Evolutionary conservation across 116 monocot species (phyloP), one percentile per base, ranked within the genome.

Genomic region (Dioscorea cayenensis): DNA sequence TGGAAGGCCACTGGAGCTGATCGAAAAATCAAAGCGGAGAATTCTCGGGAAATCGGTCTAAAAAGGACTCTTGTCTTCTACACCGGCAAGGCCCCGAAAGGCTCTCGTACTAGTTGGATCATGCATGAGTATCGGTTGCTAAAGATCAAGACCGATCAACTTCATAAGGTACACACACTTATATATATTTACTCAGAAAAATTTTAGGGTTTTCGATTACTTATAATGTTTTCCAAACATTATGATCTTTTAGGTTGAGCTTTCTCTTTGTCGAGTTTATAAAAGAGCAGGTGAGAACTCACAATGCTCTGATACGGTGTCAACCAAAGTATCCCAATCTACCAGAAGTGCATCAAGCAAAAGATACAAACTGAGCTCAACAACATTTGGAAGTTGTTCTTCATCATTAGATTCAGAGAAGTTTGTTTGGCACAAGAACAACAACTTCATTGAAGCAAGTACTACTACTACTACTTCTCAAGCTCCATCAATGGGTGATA

Each of bases 1-100:
- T 90, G 90, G 90, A 90, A 90, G 79, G 90, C 90, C 9, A 90
- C 90, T 27, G 90, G 90, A 28, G 90, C 90, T 4, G 90, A 90
- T 69, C 70, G 90, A 32, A 82, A 74, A 80, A 89, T 89, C 52
- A 64, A 75, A 5, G 63, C 80, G 5, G 89, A 89, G 76, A 81
- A 71, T 71, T 72, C 73, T 25, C 60, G 84, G 48, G 28, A 79
- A 10, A 87, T 90, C 43, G 90, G 90, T 8, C 49, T 90, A 76
- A 90, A 90, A 80, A 90, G 87, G 76, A 90, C 90, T 0, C 82
- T 90, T 13, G 90, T 90, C 18, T 90, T 90, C 90, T 90, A 90
- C 70, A 80, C 84, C 32, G 90, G 90, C 22, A 90, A 90, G 78
- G 90, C 90, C 1, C 90, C 90, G 16, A 84, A 80, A 43, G 90